Conservation (phyloP, 768 basidiomycete genomes). For the Auriculariales sp. region DNA sequence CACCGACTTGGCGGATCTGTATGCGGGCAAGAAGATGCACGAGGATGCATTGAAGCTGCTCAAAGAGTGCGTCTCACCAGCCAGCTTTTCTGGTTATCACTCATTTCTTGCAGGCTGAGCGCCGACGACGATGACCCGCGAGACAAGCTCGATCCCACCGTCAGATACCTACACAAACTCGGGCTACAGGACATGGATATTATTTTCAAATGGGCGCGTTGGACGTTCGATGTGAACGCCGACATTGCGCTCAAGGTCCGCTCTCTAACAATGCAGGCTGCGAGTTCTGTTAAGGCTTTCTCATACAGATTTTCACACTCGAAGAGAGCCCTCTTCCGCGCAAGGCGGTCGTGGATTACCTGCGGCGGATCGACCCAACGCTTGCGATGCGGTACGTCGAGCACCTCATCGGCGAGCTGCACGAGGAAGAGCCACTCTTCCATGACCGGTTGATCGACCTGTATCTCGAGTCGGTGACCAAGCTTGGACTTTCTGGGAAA, state of each 20-base stretch:
- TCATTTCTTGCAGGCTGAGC: constrained; percentile 42
- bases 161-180: constrained; percentile 82
- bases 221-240: constrained; percentile 68
- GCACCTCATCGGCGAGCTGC: constrained; percentile 61
- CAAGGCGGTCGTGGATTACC: constrained; percentile 56
- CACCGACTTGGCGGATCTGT: constrained; percentile 78
- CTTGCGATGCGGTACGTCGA: constrained; percentile 73
- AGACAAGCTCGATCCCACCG: constrained; percentile 72
- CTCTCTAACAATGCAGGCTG: too few relatives aligned
- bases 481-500: constrained; percentile 45
- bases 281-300: too few relatives aligned
- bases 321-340: constrained; percentile 88
- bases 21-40: constrained; percentile 94
- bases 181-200: constrained; percentile 69
- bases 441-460: constrained; percentile 85
- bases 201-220: constrained; percentile 67
- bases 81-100: not conserved
- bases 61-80: constrained; percentile 39
- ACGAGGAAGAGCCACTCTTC: constrained; percentile 48
- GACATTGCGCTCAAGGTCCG: constrained; percentile 64
- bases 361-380: constrained; percentile 55
- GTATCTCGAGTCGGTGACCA: constrained; percentile 36
- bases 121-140: constrained; percentile 60
- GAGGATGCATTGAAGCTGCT: constrained; percentile 70
- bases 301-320: constrained; percentile 74